phyloP scores from a whole-genome alignment of 2,329 filamentous ascomycete genomes.

The Monosporascus sp. region DNA sequence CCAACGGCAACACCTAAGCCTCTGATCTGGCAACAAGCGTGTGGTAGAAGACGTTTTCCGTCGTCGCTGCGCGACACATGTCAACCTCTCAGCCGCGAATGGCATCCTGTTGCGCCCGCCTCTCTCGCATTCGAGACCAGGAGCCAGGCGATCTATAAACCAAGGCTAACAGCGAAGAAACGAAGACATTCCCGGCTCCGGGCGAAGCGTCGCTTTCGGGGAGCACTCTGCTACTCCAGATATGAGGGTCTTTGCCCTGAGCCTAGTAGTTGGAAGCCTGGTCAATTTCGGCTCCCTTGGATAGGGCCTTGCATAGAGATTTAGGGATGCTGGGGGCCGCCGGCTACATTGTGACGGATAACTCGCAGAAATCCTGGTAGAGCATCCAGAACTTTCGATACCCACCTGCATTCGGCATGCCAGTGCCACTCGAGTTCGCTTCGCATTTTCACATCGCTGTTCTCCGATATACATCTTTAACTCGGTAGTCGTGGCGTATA shows the following conservation, averaged over 20 bases:
- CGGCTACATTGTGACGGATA: neutral
- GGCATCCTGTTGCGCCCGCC: no score
- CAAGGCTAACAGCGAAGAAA: no score
- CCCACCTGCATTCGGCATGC: neutral
- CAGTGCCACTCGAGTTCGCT: neutral
- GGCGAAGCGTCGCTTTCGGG: no score
- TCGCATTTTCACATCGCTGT: neutral
- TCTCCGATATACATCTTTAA: no score
- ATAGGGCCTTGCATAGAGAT: neutral
- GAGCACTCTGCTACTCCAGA: neutral
- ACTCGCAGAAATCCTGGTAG: neutral
- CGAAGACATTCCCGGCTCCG: no score
- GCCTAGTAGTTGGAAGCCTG: neutral
- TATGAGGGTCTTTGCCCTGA: neutral
- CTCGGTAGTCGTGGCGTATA: no score
- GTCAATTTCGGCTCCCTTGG: neutral
- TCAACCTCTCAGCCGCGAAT: no score
- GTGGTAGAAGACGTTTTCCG: neutral
- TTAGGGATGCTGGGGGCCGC: neutral
- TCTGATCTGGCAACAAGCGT: neutral
- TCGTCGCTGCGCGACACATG: no score
- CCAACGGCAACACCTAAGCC: neutral
- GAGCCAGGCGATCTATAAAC: no score
- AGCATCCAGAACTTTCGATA: neutral
- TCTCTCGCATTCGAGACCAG: no score